These are phyloP conservation scores for Ophiostoma sp. DNA, from an alignment of 2,329 filamentous ascomycete species.

Conservation along the genomic window DNA sequence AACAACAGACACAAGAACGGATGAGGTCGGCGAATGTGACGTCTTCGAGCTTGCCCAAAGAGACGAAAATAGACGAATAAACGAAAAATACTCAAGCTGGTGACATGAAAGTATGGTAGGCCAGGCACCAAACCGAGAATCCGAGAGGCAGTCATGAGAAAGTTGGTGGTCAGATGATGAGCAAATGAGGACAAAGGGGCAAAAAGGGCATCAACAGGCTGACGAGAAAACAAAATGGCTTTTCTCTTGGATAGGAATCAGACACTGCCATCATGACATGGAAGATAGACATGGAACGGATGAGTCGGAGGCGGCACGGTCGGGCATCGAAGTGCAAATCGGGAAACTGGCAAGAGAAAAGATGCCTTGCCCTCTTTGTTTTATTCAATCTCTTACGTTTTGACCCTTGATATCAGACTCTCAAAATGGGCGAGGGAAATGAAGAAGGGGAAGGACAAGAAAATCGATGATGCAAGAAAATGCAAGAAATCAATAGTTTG, in stretches of 20 bases:
- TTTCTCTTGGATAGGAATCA: background rate
- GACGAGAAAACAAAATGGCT: background rate
- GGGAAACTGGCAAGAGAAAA: background rate
- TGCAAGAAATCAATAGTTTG: background rate
- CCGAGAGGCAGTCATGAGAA: background rate
- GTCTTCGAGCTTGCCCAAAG: background rate
- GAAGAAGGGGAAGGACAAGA: background rate
- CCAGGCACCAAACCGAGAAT: background rate
- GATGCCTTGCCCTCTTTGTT: background rate
- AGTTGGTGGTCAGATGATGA: background rate
- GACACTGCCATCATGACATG: background rate
- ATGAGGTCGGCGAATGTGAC: slow-evolving; percentile 11
- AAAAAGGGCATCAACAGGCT: background rate
- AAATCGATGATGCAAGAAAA: background rate
- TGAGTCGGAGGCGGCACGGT: background rate
- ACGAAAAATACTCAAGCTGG: background rate
- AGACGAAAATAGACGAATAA: background rate
- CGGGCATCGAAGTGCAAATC: background rate
- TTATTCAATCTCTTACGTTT: background rate
- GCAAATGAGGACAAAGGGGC: background rate
- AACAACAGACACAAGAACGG: background rate
- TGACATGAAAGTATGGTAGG: background rate
- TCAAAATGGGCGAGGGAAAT: background rate
- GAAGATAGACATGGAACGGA: background rate
- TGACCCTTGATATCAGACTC: background rate